Evolutionary conservation across 208 protist species (phyloP).

Genomic region (Leishmania martiniquensis): DNA sequence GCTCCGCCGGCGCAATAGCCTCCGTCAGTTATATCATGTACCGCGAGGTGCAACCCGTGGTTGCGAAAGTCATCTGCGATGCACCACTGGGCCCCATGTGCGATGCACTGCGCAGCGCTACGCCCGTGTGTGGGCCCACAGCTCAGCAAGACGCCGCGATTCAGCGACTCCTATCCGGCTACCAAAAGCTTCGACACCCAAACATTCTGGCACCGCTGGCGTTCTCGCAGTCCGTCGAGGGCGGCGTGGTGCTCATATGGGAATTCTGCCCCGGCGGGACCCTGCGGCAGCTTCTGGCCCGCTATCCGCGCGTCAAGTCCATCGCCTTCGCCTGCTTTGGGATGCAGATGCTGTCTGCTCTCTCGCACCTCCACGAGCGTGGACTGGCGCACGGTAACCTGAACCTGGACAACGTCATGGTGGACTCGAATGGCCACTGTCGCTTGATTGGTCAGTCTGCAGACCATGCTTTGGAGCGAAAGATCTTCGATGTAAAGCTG

Average conservation of each 20-base stretch:
- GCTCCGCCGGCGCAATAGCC: slow-evolving; percentile 5
- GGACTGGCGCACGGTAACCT: slow-evolving; percentile 66
- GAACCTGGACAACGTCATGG: slow-evolving; percentile 68
- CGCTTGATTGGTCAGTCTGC: slow-evolving; percentile 60
- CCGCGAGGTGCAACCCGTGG: not conserved
- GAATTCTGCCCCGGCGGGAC: slow-evolving; percentile 45
- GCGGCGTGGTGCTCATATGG: slow-evolving; percentile 27
- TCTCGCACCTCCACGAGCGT: slow-evolving; percentile 58
- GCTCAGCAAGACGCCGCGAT: not conserved
- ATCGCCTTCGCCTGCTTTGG: slow-evolving; percentile 40
- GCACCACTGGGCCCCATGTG: slow-evolving; percentile 9
- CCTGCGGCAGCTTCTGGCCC: slow-evolving; percentile 25
- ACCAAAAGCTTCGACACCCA: slow-evolving; percentile 11
- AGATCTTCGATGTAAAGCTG: slow-evolving; percentile 32
- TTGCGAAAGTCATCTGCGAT: not conserved
- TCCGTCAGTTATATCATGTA: not conserved
- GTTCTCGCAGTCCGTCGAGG: slow-evolving; percentile 12
- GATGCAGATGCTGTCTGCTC: slow-evolving; percentile 48
- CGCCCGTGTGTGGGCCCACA: slow-evolving; percentile 4
- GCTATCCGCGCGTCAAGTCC: slow-evolving; percentile 32
- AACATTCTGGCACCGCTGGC: slow-evolving; percentile 8
- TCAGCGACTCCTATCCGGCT: not conserved
- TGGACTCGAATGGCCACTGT: slow-evolving; percentile 56
- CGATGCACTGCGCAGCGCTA: slow-evolving; percentile 15
- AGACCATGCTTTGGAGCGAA: not conserved